phyloP scores from a whole-genome alignment of 148 eudicot species.

The Silene latifolia region DNA sequence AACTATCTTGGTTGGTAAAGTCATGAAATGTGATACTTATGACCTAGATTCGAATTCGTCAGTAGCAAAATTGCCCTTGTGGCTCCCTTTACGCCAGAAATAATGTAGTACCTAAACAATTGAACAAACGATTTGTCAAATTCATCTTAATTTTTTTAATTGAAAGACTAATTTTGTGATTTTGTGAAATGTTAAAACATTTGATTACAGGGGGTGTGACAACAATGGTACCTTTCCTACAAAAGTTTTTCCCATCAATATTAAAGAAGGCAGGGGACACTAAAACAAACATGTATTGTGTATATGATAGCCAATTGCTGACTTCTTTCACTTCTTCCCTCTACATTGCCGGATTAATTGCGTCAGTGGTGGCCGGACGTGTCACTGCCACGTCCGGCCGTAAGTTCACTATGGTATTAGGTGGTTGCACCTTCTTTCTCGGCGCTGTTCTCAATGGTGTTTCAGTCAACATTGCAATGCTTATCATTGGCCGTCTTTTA shows the following conservation, averaged over 20 bases:
- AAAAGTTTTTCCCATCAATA: slow-evolving; percentile 52
- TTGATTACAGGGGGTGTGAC: slow-evolving; percentile 54
- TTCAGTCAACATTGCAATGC: slow-evolving; percentile 48
- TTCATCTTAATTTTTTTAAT: too few relatives aligned
- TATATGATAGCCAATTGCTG: slow-evolving; percentile 47
- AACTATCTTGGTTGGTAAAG: too few relatives aligned
- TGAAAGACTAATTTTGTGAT: too few relatives aligned
- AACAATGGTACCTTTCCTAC: slow-evolving; percentile 55
- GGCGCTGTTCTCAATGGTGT: slow-evolving; percentile 54
- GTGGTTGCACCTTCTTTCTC: slow-evolving; percentile 48
- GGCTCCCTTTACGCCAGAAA: too few relatives aligned
- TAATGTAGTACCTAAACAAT: too few relatives aligned
- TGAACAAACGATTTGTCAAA: too few relatives aligned
- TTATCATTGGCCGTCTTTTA: slow-evolving; percentile 51
- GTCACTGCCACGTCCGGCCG: slow-evolving; percentile 44
- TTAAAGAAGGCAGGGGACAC: slow-evolving; percentile 33
- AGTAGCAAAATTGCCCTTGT: too few relatives aligned
- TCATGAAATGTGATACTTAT: too few relatives aligned
- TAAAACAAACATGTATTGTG: slow-evolving; percentile 49
- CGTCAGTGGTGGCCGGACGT: slow-evolving; percentile 44
- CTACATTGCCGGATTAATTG: slow-evolving; percentile 48
- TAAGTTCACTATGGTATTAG: slow-evolving; percentile 42
- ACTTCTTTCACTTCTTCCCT: slow-evolving; percentile 59
- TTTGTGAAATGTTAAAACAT: background rate
- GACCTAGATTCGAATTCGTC: too few relatives aligned